Conservation (phyloP, 257 asterid genomes). For the Eucommia ulmoides region DNA sequence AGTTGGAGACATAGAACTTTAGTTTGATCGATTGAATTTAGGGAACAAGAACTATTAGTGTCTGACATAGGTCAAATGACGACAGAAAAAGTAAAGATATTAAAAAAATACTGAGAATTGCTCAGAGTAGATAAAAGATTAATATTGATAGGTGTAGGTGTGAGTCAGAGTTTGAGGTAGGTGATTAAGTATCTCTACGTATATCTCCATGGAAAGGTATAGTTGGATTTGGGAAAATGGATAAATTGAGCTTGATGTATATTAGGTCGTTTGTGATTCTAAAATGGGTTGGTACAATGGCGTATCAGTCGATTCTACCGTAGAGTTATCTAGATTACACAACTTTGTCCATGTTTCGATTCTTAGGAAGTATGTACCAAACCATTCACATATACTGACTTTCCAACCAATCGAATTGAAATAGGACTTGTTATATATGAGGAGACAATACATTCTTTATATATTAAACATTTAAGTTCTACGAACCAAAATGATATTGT, state of each 20-base stretch:
- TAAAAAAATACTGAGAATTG: background rate
- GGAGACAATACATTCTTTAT: background rate
- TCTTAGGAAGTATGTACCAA: background rate
- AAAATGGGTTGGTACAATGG: background rate
- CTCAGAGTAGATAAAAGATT: background rate
- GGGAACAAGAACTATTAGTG: background rate
- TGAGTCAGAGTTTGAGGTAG: background rate
- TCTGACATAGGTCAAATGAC: background rate
- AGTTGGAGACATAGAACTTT: background rate
- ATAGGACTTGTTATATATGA: no score
- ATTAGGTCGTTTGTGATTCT: background rate
- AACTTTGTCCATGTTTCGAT: background rate
- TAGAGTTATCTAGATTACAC: background rate
- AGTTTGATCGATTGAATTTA: background rate
- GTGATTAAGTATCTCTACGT: background rate
- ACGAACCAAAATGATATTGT: background rate
- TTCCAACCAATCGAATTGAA: no score
- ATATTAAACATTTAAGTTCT: no score
- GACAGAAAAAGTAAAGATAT: background rate
- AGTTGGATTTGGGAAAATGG: background rate
- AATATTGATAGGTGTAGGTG: background rate
- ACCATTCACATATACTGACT: background rate
- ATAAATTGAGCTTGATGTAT: background rate
- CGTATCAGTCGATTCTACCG: background rate
- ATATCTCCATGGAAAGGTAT: background rate